A percentile compares a stretch with the other conserved stretches of the same genome.
Evolutionary conservation across 768 basidiomycete species (phyloP).

Genomic region (Suillus variegatus): DNA sequence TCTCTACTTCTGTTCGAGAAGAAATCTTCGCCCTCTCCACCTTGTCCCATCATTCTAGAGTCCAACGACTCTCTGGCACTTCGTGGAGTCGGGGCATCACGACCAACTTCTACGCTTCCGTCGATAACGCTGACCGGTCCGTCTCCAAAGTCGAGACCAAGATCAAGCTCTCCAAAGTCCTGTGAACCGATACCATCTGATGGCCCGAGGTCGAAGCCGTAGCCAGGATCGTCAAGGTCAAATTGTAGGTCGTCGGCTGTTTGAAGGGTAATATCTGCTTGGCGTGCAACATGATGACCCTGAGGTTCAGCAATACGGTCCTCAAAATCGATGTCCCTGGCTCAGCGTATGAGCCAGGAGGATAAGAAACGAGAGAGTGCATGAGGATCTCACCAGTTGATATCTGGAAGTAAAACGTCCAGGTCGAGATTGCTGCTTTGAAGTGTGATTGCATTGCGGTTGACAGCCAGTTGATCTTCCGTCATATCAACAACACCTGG

Average conservation of each 20-base stretch:
- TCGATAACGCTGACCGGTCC: conserved; percentile 40
- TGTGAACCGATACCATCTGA: conserved; percentile 86
- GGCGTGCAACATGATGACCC: conserved; percentile 80
- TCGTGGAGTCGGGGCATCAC: conserved; percentile 59
- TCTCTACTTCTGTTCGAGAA: conserved; percentile 68
- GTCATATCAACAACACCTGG: conserved; percentile 96
- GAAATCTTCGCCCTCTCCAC: conserved; percentile 57
- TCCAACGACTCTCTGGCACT: conserved; percentile 56
- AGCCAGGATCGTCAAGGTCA: conserved; percentile 55
- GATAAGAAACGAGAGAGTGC: not conserved
- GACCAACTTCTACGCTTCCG: conserved; percentile 72
- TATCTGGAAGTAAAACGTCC: conserved; percentile 76
- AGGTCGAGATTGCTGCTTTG: conserved; percentile 77
- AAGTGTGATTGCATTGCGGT: conserved; percentile 86
- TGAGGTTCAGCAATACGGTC: conserved; percentile 59
- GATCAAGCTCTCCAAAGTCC: conserved; percentile 70
- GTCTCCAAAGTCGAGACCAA: conserved; percentile 79
- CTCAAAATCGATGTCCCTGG: conserved; percentile 81
- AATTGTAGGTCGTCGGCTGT: conserved; percentile 73
- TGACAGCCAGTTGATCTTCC: conserved; percentile 87
- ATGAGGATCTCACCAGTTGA: conserved; percentile 62
- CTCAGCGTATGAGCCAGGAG: conserved; percentile 13
- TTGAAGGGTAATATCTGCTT: conserved; percentile 87
- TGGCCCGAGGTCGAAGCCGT: conserved; percentile 79
- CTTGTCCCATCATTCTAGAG: conserved; percentile 56